A percentile compares a stretch with the other conserved stretches of the same genome.
These are phyloP conservation scores for Microsporum audouinii DNA, from an alignment of 2,329 filamentous ascomycete genomes.

Conservation along the genomic window DNA sequence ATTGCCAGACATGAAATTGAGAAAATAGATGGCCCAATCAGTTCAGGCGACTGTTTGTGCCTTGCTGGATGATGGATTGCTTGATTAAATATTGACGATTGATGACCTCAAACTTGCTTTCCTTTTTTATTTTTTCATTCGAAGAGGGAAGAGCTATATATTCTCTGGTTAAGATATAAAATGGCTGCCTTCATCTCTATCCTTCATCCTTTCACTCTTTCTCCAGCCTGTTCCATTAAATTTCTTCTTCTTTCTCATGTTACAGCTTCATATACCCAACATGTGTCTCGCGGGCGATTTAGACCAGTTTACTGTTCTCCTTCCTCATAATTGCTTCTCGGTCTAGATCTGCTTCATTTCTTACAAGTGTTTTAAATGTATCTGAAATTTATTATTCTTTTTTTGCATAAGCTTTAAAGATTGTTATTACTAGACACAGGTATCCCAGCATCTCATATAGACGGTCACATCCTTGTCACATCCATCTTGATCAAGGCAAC, in stretches of 20 bases:
- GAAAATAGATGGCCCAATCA: not conserved
- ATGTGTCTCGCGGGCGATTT: not conserved
- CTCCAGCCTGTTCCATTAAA: not conserved
- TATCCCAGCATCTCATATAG: not conserved
- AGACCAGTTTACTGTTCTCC: not conserved
- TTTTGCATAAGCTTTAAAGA: not conserved
- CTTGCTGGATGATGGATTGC: not conserved
- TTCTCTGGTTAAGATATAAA: not conserved
- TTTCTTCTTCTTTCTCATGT: not conserved
- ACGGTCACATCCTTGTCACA: not conserved
- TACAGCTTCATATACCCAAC: not conserved
- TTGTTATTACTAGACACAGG: not conserved
- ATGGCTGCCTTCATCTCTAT: not conserved
- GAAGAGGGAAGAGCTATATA: not conserved
- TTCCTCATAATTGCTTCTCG: not conserved
- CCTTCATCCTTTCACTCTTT: not conserved
- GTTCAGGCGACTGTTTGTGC: not conserved
- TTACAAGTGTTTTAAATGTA: not conserved
- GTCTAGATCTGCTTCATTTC: not conserved
- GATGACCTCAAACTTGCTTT: not conserved
- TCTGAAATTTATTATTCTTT: not conserved
- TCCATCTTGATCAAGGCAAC: not conserved
- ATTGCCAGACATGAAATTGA: constrained; percentile 6
- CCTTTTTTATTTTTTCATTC: not conserved
- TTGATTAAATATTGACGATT: not conserved